Base-by-base conservation (phyloP, 2,329 filamentous ascomycete species). In the Thielaviopsis musarum region DNA sequence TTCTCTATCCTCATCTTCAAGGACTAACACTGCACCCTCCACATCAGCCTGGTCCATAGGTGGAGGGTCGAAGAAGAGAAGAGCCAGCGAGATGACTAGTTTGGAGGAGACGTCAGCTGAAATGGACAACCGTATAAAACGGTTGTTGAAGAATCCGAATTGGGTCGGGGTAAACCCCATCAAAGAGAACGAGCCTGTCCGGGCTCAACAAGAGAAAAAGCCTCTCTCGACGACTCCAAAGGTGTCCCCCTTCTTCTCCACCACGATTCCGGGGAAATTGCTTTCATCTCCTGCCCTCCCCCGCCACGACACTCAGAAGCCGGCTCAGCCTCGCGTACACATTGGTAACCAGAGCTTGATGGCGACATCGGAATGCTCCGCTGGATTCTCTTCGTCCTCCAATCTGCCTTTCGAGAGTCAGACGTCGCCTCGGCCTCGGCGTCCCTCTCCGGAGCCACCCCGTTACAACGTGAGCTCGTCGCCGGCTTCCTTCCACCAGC, bases 271-370 rank as follows among this genome's bases (percentile, higher is more conserved):
- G 9, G 22, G 3, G 5, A n/a, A 10, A 21, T n/a, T 49, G 7
- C 2, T 7, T 19, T 49, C n/a, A 2, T 49, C 45, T 10, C 45
- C 45, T 21, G 6, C 4, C 6, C n/a, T 21, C 17, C 45, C n/a
- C 45, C 9, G 4, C n/a, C 45, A 10, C 9, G 6, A 49, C 19
- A 9, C 6, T 5, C 45, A 49, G n/a, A 10, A 5, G 7, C 45
- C n/a, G n/a, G 7, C 52, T 19, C 53, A 61, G 17, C 59, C 59
- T 22, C 48, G 38, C 4, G 34, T 61, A 3, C 45, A 48, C 15
- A 61, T 61, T 34, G 60, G 60, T 24, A 61, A 61, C 26, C 57
- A 61, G 26, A 61, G 60, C 45, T 48, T 61, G 1, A 21, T 28
- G 5, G 60, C 53, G 6, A 59, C 52, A 3, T 61, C 60, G 17